These are phyloP conservation scores for Candida ulmi DNA, from an alignment of 805 yeast species.

Conservation along the genomic window DNA sequence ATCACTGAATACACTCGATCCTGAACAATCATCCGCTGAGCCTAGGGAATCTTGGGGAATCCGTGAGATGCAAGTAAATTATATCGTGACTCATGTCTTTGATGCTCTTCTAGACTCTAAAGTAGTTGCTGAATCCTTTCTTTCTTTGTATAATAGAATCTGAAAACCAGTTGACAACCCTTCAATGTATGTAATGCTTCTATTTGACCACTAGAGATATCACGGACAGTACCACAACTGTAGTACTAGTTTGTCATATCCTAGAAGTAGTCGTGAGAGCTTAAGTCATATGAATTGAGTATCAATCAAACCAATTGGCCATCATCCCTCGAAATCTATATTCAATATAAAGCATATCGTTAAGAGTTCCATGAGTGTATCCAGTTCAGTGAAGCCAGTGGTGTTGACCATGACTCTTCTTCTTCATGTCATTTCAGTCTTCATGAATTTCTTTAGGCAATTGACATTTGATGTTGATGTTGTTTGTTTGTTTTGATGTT, in stretches of 20 bases:
- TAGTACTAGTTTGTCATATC: slow-evolving; percentile 45
- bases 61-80: slow-evolving; percentile 53
- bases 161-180: slow-evolving; percentile 40
- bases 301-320: too few species aligned
- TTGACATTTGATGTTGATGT: too few species aligned
- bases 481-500: too few species aligned
- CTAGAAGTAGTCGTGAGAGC: slow-evolving; percentile 46
- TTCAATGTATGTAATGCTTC: slow-evolving; percentile 67
- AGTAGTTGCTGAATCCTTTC: slow-evolving; percentile 56
- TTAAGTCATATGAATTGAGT: slow-evolving; percentile 47
- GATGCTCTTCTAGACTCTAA: slow-evolving; percentile 46
- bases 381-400: too few species aligned
- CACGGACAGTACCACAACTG: slow-evolving; percentile 58
- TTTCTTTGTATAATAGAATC: slow-evolving; percentile 48
- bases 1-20: slow-evolving; percentile 50
- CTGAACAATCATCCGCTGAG: slow-evolving; percentile 39
- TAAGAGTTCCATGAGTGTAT: too few species aligned
- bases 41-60: slow-evolving; percentile 46
- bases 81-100: slow-evolving; percentile 41
- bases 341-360: too few species aligned
- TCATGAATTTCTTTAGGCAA: too few species aligned
- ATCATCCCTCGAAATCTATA: too few species aligned
- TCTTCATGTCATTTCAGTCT: too few species aligned
- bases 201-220: slow-evolving; percentile 69
- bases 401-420: too few species aligned